Percentiles rank a stretch among this genome's conserved stretches.
Evolutionary conservation across 257 asterid genomes (phyloP).

Genomic region (Ehretia macrophylla): DNA sequence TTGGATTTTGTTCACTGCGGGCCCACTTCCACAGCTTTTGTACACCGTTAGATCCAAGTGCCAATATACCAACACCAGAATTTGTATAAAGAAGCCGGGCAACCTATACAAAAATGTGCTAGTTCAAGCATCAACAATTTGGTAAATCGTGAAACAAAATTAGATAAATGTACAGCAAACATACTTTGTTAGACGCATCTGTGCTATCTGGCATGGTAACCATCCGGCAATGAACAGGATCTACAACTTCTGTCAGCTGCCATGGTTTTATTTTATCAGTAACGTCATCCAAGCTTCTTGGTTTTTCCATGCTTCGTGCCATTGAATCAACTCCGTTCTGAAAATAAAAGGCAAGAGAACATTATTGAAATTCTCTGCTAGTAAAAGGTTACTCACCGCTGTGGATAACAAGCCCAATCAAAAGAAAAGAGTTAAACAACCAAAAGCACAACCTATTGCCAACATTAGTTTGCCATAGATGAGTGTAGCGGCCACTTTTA

Average conservation of each 20-base stretch:
- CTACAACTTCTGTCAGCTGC: constrained; percentile 84
- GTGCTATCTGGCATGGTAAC: constrained; percentile 85
- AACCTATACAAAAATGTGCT: constrained; percentile 45
- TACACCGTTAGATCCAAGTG: constrained; percentile 85
- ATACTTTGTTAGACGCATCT: constrained; percentile 73
- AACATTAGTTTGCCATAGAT: too few relatives aligned
- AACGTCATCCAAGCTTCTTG: constrained; percentile 66
- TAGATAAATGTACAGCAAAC: constrained; percentile 7
- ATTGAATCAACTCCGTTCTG: constrained; percentile 90
- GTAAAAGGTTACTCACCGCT: neutral
- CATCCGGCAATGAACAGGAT: constrained; percentile 77
- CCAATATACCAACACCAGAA: constrained; percentile 82
- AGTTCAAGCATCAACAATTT: neutral
- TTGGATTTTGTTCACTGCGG: constrained; percentile 81
- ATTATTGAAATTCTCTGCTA: constrained; percentile 5
- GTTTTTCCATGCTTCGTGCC: constrained; percentile 81
- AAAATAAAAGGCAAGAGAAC: constrained; percentile 12
- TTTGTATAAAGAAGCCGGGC: constrained; percentile 94
- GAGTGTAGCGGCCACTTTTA: too few relatives aligned
- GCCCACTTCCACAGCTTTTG: constrained; percentile 96
- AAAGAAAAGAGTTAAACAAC: too few relatives aligned
- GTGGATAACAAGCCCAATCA: neutral
- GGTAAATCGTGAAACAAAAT: constrained; percentile 9
- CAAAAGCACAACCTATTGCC: neutral
- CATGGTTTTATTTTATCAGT: constrained; percentile 71